These are phyloP conservation scores for Colletotrichum endophyticum DNA, from an alignment of 2,329 filamentous ascomycete species.

Conservation along the genomic window DNA sequence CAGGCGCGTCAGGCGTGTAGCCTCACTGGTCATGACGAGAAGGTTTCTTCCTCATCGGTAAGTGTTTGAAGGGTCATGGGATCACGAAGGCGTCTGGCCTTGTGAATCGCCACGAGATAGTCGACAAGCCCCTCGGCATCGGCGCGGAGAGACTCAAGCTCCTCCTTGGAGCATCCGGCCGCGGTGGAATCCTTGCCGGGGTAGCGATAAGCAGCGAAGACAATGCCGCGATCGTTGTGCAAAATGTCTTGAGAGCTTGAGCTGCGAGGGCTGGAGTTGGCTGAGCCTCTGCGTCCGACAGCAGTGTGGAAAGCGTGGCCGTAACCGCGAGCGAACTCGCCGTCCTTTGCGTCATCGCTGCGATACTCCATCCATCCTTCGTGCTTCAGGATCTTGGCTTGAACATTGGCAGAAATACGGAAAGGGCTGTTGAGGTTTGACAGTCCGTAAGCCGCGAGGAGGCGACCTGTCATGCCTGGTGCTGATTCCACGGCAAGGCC, in stretches of 20 bases:
- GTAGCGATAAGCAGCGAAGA: conserved; percentile 61
- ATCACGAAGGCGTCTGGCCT: conserved; percentile 37
- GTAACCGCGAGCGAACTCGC: conserved; percentile 57
- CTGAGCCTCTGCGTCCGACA: conserved; percentile 26
- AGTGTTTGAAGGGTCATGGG: conserved; percentile 9
- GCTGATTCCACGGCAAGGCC: conserved; percentile 17
- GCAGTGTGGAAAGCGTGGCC: conserved; percentile 58
- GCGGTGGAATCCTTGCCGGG: conserved; percentile 42
- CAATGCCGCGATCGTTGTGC: conserved; percentile 53
- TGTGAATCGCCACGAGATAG: conserved; percentile 56
- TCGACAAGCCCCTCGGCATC: conserved; percentile 60
- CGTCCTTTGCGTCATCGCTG: conserved; percentile 41
- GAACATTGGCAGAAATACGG: conserved; percentile 53
- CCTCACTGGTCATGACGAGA: neutral
- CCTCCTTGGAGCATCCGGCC: conserved; percentile 38
- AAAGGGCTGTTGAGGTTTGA: conserved; percentile 56
- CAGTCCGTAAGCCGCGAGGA: conserved; percentile 61
- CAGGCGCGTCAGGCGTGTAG: neutral
- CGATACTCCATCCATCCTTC: conserved; percentile 60
- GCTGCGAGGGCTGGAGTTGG: conserved; percentile 2
- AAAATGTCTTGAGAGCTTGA: neutral
- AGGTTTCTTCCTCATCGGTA: conserved; percentile 10
- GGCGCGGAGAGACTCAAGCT: conserved; percentile 50
- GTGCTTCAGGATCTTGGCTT: conserved; percentile 53
- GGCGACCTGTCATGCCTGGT: conserved; percentile 47